phyloP scores from a whole-genome alignment of 2,329 filamentous ascomycete species.

The Stagonosporopsis cucurbitacearum region DNA sequence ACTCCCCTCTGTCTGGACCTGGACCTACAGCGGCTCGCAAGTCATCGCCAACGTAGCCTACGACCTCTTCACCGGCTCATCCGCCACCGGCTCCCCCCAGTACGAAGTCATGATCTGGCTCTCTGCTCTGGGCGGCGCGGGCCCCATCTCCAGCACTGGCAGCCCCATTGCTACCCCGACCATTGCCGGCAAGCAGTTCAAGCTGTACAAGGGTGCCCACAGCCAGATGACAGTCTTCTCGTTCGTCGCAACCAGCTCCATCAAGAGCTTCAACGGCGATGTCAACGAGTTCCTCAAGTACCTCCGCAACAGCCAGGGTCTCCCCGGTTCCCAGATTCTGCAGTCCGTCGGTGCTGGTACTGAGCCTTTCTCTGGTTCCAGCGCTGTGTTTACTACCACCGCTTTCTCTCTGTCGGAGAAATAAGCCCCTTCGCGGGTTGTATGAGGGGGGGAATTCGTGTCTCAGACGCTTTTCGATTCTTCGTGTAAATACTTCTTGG shows the following conservation, averaged over 20 bases:
- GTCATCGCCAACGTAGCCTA: constrained; percentile 67
- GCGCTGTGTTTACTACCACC: constrained; percentile 54
- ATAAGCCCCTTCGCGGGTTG: constrained; percentile 19
- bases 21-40: constrained; percentile 57
- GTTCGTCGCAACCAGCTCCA: constrained; percentile 59
- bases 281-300: constrained; percentile 65
- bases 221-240: constrained; percentile 66
- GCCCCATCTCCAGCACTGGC: constrained; percentile 65
- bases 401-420: constrained; percentile 46
- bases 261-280: constrained; percentile 64
- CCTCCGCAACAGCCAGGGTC: constrained; percentile 57
- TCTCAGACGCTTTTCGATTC: neutral
- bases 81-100: constrained; percentile 54
- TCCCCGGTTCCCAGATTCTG: constrained; percentile 60
- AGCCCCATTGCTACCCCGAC: constrained; percentile 60
- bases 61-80: constrained; percentile 65
- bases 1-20: constrained; percentile 55
- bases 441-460: too few relatives aligned
- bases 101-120: constrained; percentile 74
- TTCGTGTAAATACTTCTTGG: constrained; percentile 3
- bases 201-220: constrained; percentile 67
- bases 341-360: constrained; percentile 62
- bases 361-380: constrained; percentile 61
- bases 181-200: constrained; percentile 62
- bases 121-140: constrained; percentile 62